Evolutionary conservation across 108 stramenopile genomes (phyloP), one percentile per base, ranked within the genome.

Genomic region (Nannochloropsis oceanica): DNA sequence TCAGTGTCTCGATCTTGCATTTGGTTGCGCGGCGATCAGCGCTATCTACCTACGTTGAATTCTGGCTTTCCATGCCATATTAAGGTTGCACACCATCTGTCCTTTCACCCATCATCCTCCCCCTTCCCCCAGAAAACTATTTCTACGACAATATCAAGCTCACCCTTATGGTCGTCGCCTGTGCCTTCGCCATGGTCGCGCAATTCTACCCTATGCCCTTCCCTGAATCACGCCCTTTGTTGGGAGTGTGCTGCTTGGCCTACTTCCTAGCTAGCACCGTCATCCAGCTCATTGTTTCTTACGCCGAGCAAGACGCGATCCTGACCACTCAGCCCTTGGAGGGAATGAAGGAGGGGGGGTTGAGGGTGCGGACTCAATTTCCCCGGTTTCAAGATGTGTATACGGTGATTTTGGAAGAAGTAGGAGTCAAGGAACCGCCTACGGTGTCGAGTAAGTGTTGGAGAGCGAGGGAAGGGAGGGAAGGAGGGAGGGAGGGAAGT

Each of bases 181-280:
- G 97, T 87, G 73, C 89, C 80, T 96, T 97, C 92, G 97, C 97
- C 26, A 84, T 94, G 26, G 86, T 94, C 22, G 97, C 96, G 8
- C 97, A 98, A 87, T 96, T 98, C 86, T 94, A 93, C 50, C 94
- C 95, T 0, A 84, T 95, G 46, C 95, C 96, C 34, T 98, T 98
- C 84, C 96, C 97, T 79, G 93, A 96, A 79, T 93, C 92, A 43
- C 93, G 97, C 12, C 91, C 93, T 27, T 59, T 94, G 43, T 89
- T 98, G 83, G 97, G 95, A 10, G 88, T 95, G 10, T 98, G 97
- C 87, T 96, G 96, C 87, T 89, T 85, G 27, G 88, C 89, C 81
- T 98, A 98, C 92, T 98, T 98, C 91, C 84, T 94, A n/a, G 86
- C 95, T 81, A 93, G 92, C 84, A 93, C 94, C n/a, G 86, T 95